These are phyloP conservation scores for Neonectria magnoliae DNA, from an alignment of 2,329 filamentous ascomycete species.

Conservation along the genomic window DNA sequence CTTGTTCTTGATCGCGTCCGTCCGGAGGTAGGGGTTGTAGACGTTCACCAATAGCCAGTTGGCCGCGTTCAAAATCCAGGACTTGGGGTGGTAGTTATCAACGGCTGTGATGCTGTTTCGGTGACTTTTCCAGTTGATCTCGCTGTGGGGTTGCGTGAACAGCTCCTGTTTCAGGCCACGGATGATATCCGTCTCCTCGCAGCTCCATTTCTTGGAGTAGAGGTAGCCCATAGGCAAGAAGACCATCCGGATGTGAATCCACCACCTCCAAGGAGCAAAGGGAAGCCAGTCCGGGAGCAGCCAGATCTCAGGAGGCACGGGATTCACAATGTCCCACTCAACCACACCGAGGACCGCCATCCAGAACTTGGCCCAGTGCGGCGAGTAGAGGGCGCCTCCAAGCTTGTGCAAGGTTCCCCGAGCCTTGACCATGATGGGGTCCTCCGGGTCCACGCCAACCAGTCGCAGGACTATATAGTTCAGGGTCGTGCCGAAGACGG, in stretches of 20 bases:
- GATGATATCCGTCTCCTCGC: constrained; percentile 79
- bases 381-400: constrained; percentile 83
- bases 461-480: constrained; percentile 87
- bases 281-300: constrained; percentile 91
- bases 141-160: constrained; percentile 80
- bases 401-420: constrained; percentile 83
- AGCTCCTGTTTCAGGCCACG: constrained; percentile 81
- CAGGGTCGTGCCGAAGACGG: constrained; percentile 87
- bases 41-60: constrained; percentile 84
- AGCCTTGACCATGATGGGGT: constrained; percentile 86
- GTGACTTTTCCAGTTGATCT: constrained; percentile 80
- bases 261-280: constrained; percentile 92
- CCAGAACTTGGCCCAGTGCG: constrained; percentile 99
- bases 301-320: constrained; percentile 93
- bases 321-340: constrained; percentile 93
- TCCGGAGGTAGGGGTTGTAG: constrained; percentile 81
- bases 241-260: constrained; percentile 98
- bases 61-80: constrained; percentile 79
- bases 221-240: constrained; percentile 92
- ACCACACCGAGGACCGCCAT: constrained; percentile 84
- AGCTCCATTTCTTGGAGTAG: constrained; percentile 84
- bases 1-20: constrained; percentile 69
- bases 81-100: constrained; percentile 95
- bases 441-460: constrained; percentile 83
- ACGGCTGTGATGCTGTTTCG: constrained; percentile 81